phyloP scores from a whole-genome alignment of 805 yeast species.

The Myxozyma kluyveri region DNA sequence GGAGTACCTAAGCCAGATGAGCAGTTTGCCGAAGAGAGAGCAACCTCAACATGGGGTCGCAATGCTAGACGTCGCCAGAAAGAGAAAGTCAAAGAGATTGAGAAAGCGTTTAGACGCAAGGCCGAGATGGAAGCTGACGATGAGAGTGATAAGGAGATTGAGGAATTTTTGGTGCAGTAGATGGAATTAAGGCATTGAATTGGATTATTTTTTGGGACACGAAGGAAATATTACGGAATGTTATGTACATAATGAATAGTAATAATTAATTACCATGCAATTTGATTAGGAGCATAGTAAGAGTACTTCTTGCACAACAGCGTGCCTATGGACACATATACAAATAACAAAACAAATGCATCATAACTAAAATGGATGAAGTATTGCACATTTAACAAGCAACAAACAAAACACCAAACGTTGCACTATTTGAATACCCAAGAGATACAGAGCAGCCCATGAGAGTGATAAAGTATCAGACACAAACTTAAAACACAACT shows the following conservation, averaged over 20 bases:
- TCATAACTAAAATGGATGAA: not conserved
- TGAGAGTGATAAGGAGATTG: slow-evolving; percentile 24
- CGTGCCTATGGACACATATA: too few relatives aligned
- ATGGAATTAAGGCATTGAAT: not conserved
- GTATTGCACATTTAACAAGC: not conserved
- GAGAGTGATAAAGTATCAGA: too few relatives aligned
- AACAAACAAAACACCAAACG: too few relatives aligned
- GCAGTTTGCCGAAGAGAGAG: slow-evolving; percentile 15
- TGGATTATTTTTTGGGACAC: not conserved
- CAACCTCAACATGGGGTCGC: slow-evolving; percentile 29
- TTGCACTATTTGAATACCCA: not conserved
- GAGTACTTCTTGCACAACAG: too few relatives aligned
- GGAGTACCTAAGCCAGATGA: slow-evolving; percentile 21
- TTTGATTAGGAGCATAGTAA: too few relatives aligned
- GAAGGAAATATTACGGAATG: not conserved
- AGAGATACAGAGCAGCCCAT: not conserved
- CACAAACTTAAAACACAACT: not conserved
- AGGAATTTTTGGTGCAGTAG: slow-evolving; percentile 13
- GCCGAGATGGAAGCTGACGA: slow-evolving; percentile 29
- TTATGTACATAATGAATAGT: not conserved
- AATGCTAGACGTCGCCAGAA: slow-evolving; percentile 32
- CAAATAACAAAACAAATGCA: not conserved
- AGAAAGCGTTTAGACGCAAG: slow-evolving; percentile 25
- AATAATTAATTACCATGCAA: too few relatives aligned
- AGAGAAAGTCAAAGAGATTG: slow-evolving; percentile 27